Base-by-base conservation (phyloP, 768 basidiomycete genomes). In the Suillus placidus region DNA sequence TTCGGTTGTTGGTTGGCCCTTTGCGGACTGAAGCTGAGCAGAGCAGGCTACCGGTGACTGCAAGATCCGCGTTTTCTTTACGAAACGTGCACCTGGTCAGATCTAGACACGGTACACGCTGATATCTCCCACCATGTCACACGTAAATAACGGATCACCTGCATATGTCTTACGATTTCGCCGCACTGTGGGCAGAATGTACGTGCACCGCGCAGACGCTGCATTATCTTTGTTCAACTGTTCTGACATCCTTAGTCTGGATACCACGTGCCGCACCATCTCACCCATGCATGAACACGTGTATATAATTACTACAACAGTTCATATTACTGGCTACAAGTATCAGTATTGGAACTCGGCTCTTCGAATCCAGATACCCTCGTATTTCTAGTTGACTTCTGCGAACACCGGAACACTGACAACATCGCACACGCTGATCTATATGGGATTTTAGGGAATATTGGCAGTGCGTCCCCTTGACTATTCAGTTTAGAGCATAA, bases 401-500 rank as follows among this genome's bases (percentile, higher is more conserved):
- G 58, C 58, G 57, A 60, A 42, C 26, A 60, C 10, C 58, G 38
- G 26, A 20, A 40, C 26, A 16, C n/a, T 30, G 57, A 58, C 26
- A 18, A 30, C 58, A 60, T 60, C 18, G 26, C 26, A 16, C 57
- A 60, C 26, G 58, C 26, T 60, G 58, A 60, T 60, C 58, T 60
- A 58, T 38, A 23, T 58, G 35, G 57, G 57, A 58, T 30, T 60
- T 42, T 30, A 26, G 40, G 38, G 58, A 60, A 40, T 60, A 30
- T 26, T 26, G 26, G 26, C 57, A 38, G 18, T 26, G 37, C 57
- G 38, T 60, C 38, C 26, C 58, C 58, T 60, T 60, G 58, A 43
- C 40, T 60, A 60, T 60, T 60, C 58, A 60, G 38, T 60, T 30
- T 42, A 26, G 58, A 60, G 58, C 16, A 60, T 55, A 30, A 30